phyloP scores from a whole-genome alignment of 2,329 filamentous ascomycete genomes.

The Coleophoma cylindrospora region DNA sequence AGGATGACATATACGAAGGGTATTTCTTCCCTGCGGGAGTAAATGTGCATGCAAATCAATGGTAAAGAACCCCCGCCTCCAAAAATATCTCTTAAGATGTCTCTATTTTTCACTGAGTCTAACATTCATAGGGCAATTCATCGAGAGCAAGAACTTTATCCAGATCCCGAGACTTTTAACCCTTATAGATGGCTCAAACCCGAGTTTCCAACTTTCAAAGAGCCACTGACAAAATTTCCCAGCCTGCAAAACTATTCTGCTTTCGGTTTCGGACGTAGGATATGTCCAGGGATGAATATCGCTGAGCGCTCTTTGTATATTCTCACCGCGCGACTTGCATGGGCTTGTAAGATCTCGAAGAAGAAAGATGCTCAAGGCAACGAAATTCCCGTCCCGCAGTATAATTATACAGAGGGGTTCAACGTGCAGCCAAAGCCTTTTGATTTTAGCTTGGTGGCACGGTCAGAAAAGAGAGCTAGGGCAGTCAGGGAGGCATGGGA shows the following conservation, averaged over 20 bases:
- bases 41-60: slow-evolving; percentile 40
- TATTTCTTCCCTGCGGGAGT: slow-evolving; percentile 6
- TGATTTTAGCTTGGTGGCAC: no score
- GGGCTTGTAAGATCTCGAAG: slow-evolving; percentile 11
- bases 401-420: no score
- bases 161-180: slow-evolving; percentile 35
- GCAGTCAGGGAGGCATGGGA: no score
- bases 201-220: slow-evolving; percentile 31
- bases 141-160: slow-evolving; percentile 31
- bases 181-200: slow-evolving; percentile 35
- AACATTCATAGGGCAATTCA: slow-evolving; percentile 9
- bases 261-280: slow-evolving; percentile 48
- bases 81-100: background rate
- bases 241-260: slow-evolving; percentile 50
- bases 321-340: slow-evolving; percentile 10
- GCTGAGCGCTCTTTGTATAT: slow-evolving; percentile 31
- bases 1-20: slow-evolving; percentile 47
- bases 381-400: no score
- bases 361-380: background rate
- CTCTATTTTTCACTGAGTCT: background rate
- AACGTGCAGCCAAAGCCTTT: no score
- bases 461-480: no score
- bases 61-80: background rate
- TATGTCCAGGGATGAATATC: slow-evolving; percentile 44
- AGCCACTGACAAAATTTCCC: slow-evolving; percentile 45